Conservation (phyloP, 331 rosid species). For the Saraca asoca region DNA sequence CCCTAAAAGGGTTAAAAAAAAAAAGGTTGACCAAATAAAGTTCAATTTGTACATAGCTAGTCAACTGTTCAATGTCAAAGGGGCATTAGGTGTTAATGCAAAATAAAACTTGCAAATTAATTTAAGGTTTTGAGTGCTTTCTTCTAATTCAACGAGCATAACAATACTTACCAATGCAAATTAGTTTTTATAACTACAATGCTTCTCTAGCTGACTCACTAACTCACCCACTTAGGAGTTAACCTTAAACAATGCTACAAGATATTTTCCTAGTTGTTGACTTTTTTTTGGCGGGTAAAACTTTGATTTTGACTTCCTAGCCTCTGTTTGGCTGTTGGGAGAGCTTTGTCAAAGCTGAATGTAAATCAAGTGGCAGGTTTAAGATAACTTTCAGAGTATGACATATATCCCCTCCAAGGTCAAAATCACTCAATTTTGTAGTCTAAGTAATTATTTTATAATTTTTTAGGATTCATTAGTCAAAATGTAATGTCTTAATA, state of each 20-base stretch:
- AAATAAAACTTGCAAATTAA: constrained; percentile 32
- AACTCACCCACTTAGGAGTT: background rate
- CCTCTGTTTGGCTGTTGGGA: constrained; percentile 28
- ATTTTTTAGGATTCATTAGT: too few relatives aligned
- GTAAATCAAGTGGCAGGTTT: constrained; percentile 39
- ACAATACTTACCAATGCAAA: constrained; percentile 7
- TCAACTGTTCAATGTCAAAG: constrained; percentile 40
- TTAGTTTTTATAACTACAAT: constrained; percentile 31
- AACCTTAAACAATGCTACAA: constrained; percentile 34
- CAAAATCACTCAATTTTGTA: background rate
- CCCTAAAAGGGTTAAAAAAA: background rate
- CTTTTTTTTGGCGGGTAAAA: background rate
- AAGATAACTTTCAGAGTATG: constrained; percentile 2
- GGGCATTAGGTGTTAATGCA: constrained; percentile 58
- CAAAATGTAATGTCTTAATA: too few relatives aligned
- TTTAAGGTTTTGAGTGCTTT: constrained; percentile 38
- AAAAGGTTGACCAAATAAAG: background rate
- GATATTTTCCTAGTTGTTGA: constrained; percentile 40
- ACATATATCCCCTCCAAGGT: background rate
- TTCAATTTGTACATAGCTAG: background rate
- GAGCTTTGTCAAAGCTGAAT: constrained; percentile 19
- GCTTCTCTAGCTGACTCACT: constrained; percentile 55
- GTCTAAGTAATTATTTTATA: background rate
- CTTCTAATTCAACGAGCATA: constrained; percentile 51
- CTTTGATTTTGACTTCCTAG: constrained; percentile 35